Evolutionary conservation across 345 rosid genomes (phyloP).

Genomic region (Clarkia xantiana): DNA sequence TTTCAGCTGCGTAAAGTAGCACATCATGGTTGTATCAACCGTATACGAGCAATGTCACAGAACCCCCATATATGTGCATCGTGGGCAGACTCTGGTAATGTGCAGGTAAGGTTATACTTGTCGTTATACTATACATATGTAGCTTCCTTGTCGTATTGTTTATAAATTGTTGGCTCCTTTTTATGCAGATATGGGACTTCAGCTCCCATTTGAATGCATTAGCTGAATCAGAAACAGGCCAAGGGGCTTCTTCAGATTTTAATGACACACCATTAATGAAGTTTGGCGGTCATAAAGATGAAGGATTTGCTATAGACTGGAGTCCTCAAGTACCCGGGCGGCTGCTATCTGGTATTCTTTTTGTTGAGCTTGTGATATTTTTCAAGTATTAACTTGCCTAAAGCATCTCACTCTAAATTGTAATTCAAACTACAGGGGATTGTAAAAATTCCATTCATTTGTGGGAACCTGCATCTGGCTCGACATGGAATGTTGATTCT

Average conservation of each 20-base stretch:
- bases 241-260: constrained; percentile 44
- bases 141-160: too few species aligned
- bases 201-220: constrained; percentile 69
- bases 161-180: background rate
- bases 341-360: constrained; percentile 81
- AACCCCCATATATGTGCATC: constrained; percentile 84
- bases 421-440: constrained; percentile 38
- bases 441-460: constrained; percentile 69
- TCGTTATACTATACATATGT: too few species aligned
- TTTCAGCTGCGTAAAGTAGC: constrained; percentile 59
- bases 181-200: constrained; percentile 73
- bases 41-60: constrained; percentile 82
- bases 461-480: constrained; percentile 77
- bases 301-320: constrained; percentile 94
- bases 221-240: constrained; percentile 41
- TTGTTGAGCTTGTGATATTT: background rate
- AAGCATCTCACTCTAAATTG: too few species aligned
- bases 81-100: constrained; percentile 84
- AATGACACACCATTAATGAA: constrained; percentile 66
- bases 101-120: constrained; percentile 42
- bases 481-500: constrained; percentile 71
- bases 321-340: constrained; percentile 72
- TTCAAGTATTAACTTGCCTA: too few species aligned
- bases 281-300: constrained; percentile 80
- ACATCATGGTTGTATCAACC: constrained; percentile 81